Evolutionary conservation across 2,329 filamentous ascomycete species (phyloP).

Genomic region (Arthroderma sp.): DNA sequence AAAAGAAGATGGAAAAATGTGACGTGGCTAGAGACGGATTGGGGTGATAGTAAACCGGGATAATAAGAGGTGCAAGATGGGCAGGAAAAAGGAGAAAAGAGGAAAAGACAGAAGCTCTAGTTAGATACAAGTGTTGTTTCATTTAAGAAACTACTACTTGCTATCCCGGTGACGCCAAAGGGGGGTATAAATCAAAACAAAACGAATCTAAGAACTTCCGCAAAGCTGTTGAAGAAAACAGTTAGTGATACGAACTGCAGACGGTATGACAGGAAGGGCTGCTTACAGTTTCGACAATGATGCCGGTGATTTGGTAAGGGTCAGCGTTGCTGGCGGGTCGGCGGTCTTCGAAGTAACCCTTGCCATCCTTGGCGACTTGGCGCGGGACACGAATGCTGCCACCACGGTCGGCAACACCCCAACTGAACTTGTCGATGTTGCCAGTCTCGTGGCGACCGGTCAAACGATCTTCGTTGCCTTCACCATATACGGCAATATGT

Average conservation of each 20-base stretch:
- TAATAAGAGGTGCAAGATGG: no score
- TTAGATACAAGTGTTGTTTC: no score
- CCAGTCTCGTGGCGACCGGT: conserved; percentile 93
- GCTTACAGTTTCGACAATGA: conserved; percentile 58
- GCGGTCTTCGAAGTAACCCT: conserved; percentile 86
- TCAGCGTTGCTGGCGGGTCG: conserved; percentile 75
- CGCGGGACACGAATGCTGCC: conserved; percentile 86
- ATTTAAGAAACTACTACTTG: no score
- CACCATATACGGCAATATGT: conserved; percentile 88
- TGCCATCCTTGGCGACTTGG: conserved; percentile 70
- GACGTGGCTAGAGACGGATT: no score
- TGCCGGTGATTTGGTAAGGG: conserved; percentile 72
- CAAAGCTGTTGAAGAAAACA: conserved; percentile 20
- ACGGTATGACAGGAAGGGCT: not conserved
- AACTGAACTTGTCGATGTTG: conserved; percentile 83
- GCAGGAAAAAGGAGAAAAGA: no score
- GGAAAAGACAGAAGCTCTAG: no score
- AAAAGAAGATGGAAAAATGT: no score
- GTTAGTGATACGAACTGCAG: not conserved
- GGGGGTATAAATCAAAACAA: conserved; percentile 29
- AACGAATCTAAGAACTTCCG: conserved; percentile 25
- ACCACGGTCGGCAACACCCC: conserved; percentile 90
- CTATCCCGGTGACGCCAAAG: not conserved
- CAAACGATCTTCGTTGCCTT: conserved; percentile 88
- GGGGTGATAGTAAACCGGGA: no score